These are phyloP conservation scores for Salvia hispanica DNA, from an alignment of 257 asterid species.

Conservation along the genomic window DNA sequence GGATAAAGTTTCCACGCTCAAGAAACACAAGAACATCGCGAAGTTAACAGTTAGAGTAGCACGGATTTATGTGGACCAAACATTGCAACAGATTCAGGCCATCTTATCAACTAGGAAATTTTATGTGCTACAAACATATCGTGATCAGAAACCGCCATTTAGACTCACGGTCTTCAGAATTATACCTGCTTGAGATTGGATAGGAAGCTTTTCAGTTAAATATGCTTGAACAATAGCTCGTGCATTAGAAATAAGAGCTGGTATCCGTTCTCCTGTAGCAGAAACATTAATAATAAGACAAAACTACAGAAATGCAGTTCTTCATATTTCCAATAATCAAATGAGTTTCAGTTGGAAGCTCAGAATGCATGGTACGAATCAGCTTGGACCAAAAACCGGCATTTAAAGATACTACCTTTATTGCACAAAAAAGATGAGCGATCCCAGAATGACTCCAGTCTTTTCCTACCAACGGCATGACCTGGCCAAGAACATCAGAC, in stretches of 20 bases:
- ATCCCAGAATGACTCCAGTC: constrained; percentile 99
- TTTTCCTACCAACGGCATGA: constrained; percentile 98
- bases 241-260: constrained; percentile 94
- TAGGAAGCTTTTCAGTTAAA: constrained; percentile 83
- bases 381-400: neutral
- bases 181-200: constrained; percentile 94
- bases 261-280: constrained; percentile 86
- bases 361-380: neutral
- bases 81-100: neutral
- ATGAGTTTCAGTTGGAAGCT: neutral
- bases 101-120: neutral
- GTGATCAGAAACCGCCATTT: constrained; percentile 8
- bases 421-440: constrained; percentile 95
- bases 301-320: neutral
- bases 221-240: constrained; percentile 98
- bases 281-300: constrained; percentile 20
- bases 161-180: constrained; percentile 8
- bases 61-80: neutral
- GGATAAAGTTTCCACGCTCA: too few species aligned
- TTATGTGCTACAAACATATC: neutral
- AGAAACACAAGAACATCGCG: constrained; percentile 4
- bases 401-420: constrained; percentile 62
- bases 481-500: constrained; percentile 99
- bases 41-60: neutral
- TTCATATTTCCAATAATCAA: neutral